Percentiles rank a stretch among this genome's conserved stretches.
These are phyloP conservation scores for Colletotrichum eremochloae DNA, from an alignment of 2,329 filamentous ascomycete species.

Conservation along the genomic window DNA sequence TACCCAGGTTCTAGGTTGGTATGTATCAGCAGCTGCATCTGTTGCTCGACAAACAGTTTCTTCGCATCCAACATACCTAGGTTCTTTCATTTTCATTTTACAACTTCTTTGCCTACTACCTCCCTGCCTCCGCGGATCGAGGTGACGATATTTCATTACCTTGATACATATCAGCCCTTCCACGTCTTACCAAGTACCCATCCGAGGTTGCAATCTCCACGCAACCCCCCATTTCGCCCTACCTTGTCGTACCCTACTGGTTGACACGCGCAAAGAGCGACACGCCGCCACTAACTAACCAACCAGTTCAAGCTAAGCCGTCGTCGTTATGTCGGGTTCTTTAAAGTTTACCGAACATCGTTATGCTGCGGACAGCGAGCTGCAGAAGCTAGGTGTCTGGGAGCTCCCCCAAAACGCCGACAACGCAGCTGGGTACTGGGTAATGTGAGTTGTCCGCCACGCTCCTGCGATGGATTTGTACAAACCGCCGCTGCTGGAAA, in stretches of 20 bases:
- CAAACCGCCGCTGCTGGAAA: background rate
- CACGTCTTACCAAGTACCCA: background rate
- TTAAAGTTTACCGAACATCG: slow-evolving; percentile 52
- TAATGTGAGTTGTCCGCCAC: slow-evolving; percentile 50
- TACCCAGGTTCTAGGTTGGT: no score
- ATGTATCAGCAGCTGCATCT: slow-evolving; percentile 11
- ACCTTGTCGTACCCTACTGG: background rate
- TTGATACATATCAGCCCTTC: background rate
- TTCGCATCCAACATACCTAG: background rate
- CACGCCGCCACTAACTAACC: background rate
- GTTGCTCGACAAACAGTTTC: slow-evolving; percentile 11
- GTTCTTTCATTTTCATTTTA: no score
- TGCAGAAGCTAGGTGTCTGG: slow-evolving; percentile 64
- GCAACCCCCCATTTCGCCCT: background rate
- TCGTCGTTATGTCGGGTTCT: slow-evolving; percentile 31
- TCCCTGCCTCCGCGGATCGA: background rate
- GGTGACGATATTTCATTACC: background rate
- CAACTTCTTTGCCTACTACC: background rate
- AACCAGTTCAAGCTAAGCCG: background rate
- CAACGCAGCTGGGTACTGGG: slow-evolving; percentile 49
- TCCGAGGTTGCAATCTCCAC: background rate
- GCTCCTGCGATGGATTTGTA: background rate
- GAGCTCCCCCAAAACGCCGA: slow-evolving; percentile 46
- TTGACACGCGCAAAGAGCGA: slow-evolving; percentile 2
- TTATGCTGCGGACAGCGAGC: slow-evolving; percentile 55